Percentiles rank a stretch among this genome's conserved stretches.
phyloP scores from a whole-genome alignment of 2,329 filamentous ascomycete genomes.

The Pseudocercospora eumusae region DNA sequence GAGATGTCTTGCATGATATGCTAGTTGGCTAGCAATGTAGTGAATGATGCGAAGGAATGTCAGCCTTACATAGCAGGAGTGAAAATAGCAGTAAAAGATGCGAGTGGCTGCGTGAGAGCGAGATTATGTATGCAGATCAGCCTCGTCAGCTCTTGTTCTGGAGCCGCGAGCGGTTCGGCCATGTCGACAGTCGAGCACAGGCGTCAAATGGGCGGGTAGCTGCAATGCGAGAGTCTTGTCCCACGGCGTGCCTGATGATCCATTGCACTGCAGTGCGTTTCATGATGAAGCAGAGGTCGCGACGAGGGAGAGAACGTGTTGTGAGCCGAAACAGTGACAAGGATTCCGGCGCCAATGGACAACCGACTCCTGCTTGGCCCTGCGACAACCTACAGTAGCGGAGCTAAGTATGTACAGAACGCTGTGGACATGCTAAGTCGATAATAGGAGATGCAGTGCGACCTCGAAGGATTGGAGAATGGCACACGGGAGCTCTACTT shows the following conservation, averaged over 20 bases:
- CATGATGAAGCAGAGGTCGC: background rate
- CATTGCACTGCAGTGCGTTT: constrained; percentile 2
- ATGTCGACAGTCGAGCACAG: background rate
- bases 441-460: too few species aligned
- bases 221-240: constrained; percentile 4
- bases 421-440: too few species aligned
- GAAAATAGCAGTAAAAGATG: background rate
- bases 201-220: background rate
- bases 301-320: background rate
- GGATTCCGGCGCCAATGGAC: background rate
- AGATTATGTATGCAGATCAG: constrained; percentile 7
- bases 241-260: background rate
- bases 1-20: constrained; percentile 1
- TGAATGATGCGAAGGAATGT: constrained; percentile 10
- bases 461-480: too few species aligned
- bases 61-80: constrained; percentile 3
- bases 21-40: background rate
- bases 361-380: background rate
- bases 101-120: background rate
- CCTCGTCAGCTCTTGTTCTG: constrained; percentile 3
- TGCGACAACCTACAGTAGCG: background rate
- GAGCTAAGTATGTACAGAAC: too few species aligned
- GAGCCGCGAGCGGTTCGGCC: background rate
- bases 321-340: background rate
- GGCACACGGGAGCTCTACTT: too few species aligned